Evolutionary conservation across 75 land plant species (phyloP).

Genomic region (Cunninghamia lanceolata): DNA sequence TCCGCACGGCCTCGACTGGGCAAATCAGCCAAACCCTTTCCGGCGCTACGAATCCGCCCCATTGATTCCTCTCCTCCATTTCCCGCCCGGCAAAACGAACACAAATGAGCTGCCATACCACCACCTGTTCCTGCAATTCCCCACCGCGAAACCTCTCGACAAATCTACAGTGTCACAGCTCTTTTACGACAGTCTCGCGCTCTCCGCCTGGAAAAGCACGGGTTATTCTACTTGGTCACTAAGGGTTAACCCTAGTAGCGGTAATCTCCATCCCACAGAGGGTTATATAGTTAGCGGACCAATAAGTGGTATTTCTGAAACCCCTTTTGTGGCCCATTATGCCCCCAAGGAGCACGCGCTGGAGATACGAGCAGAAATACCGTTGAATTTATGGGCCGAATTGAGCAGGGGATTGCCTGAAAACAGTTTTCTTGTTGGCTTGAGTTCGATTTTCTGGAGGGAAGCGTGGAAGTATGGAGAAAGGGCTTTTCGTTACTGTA

Average conservation of each 20-base stretch:
- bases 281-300: constrained; percentile 70
- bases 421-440: constrained; percentile 47
- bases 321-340: constrained; percentile 81
- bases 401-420: constrained; percentile 30
- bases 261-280: constrained; percentile 97
- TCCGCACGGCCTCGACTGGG: constrained; percentile 93
- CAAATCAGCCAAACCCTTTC: constrained; percentile 95
- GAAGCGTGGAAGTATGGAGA: constrained; percentile 99
- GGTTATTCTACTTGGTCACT: constrained; percentile 95
- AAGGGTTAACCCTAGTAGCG: constrained; percentile 95
- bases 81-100: constrained; percentile 14
- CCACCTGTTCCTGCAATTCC: constrained; percentile 29
- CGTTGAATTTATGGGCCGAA: constrained; percentile 28
- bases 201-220: constrained; percentile 92
- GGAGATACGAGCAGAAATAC: constrained; percentile 57
- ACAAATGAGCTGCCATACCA: constrained; percentile 25
- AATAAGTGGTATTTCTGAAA: constrained; percentile 36
- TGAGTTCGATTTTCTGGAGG: constrained; percentile 93
- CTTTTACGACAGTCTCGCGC: constrained; percentile 78
- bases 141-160: constrained; percentile 31
- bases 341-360: constrained; percentile 91
- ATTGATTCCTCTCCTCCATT: constrained; percentile 51
- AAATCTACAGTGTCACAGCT: constrained; percentile 67
- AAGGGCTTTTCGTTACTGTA: constrained; percentile 90
- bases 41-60: constrained; percentile 75